phyloP scores from a whole-genome alignment of 768 basidiomycete species.

The Tylopilus intermedius region DNA sequence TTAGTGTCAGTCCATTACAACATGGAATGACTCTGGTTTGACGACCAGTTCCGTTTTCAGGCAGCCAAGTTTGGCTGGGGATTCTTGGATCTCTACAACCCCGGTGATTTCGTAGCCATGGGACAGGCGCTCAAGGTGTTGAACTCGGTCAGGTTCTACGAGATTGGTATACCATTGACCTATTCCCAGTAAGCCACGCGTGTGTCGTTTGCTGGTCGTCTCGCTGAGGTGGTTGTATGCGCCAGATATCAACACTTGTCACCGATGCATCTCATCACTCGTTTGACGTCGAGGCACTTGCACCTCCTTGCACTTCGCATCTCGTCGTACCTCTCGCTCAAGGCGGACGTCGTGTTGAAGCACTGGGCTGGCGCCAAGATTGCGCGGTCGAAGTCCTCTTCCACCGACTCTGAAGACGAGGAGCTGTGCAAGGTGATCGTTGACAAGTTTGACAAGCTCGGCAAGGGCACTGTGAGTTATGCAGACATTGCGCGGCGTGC shows the following conservation, averaged over 20 bases:
- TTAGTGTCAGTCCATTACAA: conserved; percentile 50
- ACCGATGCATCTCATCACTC: conserved; percentile 72
- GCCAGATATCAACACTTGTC: conserved; percentile 77
- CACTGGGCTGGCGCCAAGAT: conserved; percentile 98
- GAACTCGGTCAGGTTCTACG: conserved; percentile 87
- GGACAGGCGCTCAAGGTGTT: conserved; percentile 89
- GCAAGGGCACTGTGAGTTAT: conserved; percentile 77
- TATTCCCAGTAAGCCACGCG: conserved; percentile 68
- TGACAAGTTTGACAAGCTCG: conserved; percentile 81
- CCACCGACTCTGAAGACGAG: conserved; percentile 65
- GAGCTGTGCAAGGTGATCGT: conserved; percentile 80
- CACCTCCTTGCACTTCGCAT: conserved; percentile 91
- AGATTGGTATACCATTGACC: conserved; percentile 90
- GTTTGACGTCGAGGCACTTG: conserved; percentile 80
- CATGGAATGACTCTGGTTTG: not conserved
- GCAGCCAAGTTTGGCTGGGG: conserved; percentile 96
- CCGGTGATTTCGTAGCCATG: conserved; percentile 88
- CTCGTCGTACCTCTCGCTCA: conserved; percentile 75
- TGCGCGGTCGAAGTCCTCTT: conserved; percentile 56
- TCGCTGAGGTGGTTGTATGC: conserved; percentile 2
- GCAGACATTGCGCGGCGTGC: conserved; percentile 92
- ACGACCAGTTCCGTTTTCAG: conserved; percentile 33
- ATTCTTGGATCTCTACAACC: conserved; percentile 89
- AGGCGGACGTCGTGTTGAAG: conserved; percentile 81
- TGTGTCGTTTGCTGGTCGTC: not conserved